These are phyloP conservation scores for Iberis pinnata DNA, from an alignment of 345 rosid species.

Conservation along the genomic window DNA sequence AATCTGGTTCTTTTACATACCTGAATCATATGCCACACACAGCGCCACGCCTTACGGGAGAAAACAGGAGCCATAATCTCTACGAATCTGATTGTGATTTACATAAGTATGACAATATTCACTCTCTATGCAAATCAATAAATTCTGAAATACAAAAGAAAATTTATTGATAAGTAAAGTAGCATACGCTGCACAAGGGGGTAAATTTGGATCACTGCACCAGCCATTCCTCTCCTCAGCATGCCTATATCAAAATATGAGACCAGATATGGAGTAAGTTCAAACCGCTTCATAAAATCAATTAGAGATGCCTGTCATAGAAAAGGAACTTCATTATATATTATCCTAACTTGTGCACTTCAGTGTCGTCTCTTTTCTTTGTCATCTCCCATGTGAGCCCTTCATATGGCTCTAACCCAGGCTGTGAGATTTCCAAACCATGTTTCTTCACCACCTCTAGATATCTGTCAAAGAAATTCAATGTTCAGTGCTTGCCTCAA, in stretches of 20 bases:
- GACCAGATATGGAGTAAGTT: conserved; percentile 3
- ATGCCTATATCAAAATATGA: conserved; percentile 38
- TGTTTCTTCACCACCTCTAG: conserved; percentile 66
- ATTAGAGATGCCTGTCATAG: background rate
- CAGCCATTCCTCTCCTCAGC: conserved; percentile 78
- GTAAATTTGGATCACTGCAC: conserved; percentile 69
- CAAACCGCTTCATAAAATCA: background rate
- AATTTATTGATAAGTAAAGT: conserved; percentile 2
- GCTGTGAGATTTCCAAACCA: conserved; percentile 92
- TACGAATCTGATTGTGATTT: conserved; percentile 54
- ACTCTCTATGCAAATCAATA: background rate
- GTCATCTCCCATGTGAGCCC: conserved; percentile 96
- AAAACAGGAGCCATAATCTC: conserved; percentile 99
- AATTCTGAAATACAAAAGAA: background rate
- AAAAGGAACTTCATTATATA: conserved; percentile 1
- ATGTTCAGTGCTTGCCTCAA: conserved; percentile 7
- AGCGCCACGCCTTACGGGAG: conserved; percentile 89
- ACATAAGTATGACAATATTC: conserved; percentile 2
- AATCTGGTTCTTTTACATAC: conserved; percentile 17
- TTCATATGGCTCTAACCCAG: conserved; percentile 73
- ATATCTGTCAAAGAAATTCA: conserved; percentile 43
- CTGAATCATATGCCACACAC: conserved; percentile 98
- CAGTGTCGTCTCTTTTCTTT: conserved; percentile 61
- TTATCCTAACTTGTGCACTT: conserved; percentile 77
- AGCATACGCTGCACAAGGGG: conserved; percentile 97